Base-by-base conservation (phyloP, 2,329 filamentous ascomycete species). In the Fusarium luffae region DNA sequence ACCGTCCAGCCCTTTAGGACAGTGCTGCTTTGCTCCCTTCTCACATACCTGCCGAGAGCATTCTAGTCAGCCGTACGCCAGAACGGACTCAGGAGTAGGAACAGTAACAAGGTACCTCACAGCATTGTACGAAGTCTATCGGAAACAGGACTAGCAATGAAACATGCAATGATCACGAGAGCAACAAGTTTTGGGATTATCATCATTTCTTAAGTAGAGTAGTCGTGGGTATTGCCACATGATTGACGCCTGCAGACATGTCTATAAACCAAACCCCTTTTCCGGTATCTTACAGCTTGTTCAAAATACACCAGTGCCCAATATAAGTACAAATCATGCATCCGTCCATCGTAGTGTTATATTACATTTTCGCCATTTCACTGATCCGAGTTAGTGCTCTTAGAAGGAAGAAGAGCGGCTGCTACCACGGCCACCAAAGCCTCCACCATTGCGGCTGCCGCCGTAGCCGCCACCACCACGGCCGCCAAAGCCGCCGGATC, bases 191-290 rank as follows among this genome's bases (percentile, higher is more conserved):
- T 50, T 42, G 52, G 57, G 59, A 68, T 69, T 51, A 62, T 65
- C 55, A 61, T 62, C 51, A 66, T 73, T 75, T 75, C 68, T 48
- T 67, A 75, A 75, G 73, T 75, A 62, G 73, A 74, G 73, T 73
- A 69, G 54, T 71, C 57, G 70, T 73, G 59, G 61, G 65, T 34
- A 51, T 47, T 59, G 63, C 69, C 59, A 72, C 68, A 68, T 59
- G 47, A 60, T 60, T 66, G 69, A 73, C 68, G 69, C 64, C 66
- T 60, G 65, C 50, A 61, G 66, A 73, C 60, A 71, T 68, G 66
- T 73, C 66, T 74, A 72, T 61, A 73, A 68, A 62, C 59, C 70
- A 52, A 63, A 59, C 62, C 70, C 69, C 58, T 59, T 70, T 68
- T 70, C 64, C 70, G 58, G 68, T 73, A 67, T 69, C 66, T 64